phyloP scores from a whole-genome alignment of 2,329 filamentous ascomycete genomes.

The Sporothrix pallida region DNA sequence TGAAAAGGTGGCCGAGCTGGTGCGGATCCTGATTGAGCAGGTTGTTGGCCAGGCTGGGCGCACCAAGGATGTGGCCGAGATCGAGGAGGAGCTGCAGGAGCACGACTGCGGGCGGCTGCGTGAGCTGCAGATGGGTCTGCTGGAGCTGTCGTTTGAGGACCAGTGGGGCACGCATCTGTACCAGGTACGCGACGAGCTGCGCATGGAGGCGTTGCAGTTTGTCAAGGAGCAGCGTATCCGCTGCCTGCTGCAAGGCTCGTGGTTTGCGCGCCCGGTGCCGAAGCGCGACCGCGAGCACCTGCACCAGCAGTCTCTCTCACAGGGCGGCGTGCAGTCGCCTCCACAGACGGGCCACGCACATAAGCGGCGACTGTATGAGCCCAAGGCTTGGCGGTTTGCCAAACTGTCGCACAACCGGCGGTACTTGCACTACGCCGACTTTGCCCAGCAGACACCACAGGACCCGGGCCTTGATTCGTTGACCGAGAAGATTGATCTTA shows the following conservation, averaged over 20 bases:
- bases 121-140: constrained; percentile 88
- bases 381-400: constrained; percentile 77
- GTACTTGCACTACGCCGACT: constrained; percentile 89
- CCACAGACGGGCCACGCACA: constrained; percentile 46
- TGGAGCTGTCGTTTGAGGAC: constrained; percentile 91
- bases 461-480: constrained; percentile 76
- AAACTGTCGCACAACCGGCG: constrained; percentile 89
- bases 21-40: constrained; percentile 87
- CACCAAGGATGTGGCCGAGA: constrained; percentile 81
- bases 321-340: constrained; percentile 48
- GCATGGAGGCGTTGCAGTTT: constrained; percentile 90
- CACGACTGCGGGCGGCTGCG: constrained; percentile 81
- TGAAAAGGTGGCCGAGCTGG: constrained; percentile 88
- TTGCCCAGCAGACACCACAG: constrained; percentile 66
- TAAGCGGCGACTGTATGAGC: constrained; percentile 51
- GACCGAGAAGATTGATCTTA: constrained; percentile 82
- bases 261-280: constrained; percentile 70
- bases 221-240: constrained; percentile 96
- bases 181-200: constrained; percentile 89
- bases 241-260: constrained; percentile 84
- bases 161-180: constrained; percentile 90
- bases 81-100: constrained; percentile 86
- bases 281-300: constrained; percentile 47
- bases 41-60: constrained; percentile 82
- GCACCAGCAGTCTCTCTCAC: constrained; percentile 47